These are phyloP conservation scores for Colletotrichum liaoningense DNA, from an alignment of 2,329 filamentous ascomycete species.

Conservation along the genomic window DNA sequence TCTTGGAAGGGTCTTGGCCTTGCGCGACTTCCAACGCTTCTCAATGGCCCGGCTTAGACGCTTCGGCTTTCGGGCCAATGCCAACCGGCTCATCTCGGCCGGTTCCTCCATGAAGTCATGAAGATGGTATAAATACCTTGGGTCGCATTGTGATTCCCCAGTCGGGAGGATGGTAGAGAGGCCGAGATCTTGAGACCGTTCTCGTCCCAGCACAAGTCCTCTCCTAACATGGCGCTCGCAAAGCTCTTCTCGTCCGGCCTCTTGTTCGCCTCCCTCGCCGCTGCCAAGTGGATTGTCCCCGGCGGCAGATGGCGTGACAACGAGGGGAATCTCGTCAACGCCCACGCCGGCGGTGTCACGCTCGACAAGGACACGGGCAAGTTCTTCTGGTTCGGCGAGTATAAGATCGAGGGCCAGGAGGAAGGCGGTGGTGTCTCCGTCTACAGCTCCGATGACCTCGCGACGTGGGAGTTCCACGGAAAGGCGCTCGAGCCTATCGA, in stretches of 20 bases:
- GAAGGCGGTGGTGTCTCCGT: conserved; percentile 72
- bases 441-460: conserved; percentile 70
- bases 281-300: conserved; percentile 69
- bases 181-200: neutral
- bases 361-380: conserved; percentile 62
- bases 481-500: conserved; percentile 67
- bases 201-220: neutral
- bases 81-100: conserved; percentile 18
- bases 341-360: conserved; percentile 69
- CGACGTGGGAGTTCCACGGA: conserved; percentile 68
- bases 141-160: neutral
- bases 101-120: conserved; percentile 7
- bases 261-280: conserved; percentile 36
- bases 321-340: conserved; percentile 69
- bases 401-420: conserved; percentile 67
- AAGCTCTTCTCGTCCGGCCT: conserved; percentile 29
- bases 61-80: conserved; percentile 30
- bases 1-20: conserved; percentile 17
- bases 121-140: conserved; percentile 11
- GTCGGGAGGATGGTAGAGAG: neutral
- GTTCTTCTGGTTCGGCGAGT: conserved; percentile 73
- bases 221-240: conserved; percentile 24
- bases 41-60: conserved; percentile 31
- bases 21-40: conserved; percentile 1
- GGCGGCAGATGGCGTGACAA: conserved; percentile 71